Evolutionary conservation across 805 yeast species (phyloP).

Genomic region (Ogataea pignaliae): DNA sequence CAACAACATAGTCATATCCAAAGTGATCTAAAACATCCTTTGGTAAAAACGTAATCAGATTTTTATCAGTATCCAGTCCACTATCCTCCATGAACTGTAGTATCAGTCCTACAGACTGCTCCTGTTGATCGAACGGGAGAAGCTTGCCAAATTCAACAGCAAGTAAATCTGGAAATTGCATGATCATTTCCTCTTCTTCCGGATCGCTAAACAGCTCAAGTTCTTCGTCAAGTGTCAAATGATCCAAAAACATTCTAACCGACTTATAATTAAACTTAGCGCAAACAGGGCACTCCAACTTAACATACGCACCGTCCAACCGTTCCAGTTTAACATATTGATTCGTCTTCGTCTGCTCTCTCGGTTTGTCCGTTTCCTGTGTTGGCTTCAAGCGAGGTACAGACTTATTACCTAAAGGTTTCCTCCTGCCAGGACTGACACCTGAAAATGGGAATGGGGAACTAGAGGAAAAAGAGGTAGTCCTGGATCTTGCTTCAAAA

Average conservation of each 20-base stretch:
- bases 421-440: no score
- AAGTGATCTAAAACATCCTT: background rate
- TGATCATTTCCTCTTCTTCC: constrained; percentile 2
- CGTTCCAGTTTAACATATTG: constrained; percentile 4
- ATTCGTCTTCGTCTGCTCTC: background rate
- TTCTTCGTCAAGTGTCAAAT: constrained; percentile 7
- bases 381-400: constrained; percentile 5
- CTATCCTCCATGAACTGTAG: constrained; percentile 4
- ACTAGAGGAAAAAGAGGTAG: no score
- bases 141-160: constrained; percentile 9
- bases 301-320: constrained; percentile 13
- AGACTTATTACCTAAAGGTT: background rate
- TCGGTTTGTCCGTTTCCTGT: background rate
- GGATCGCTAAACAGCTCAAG: constrained; percentile 8
- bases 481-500: no score
- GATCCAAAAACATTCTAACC: constrained; percentile 5
- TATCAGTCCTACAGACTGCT: background rate
- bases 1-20: no score
- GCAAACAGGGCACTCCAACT: constrained; percentile 16
- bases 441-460: no score
- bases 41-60: background rate
- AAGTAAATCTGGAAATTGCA: constrained; percentile 2
- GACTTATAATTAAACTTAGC: background rate
- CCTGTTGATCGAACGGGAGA: constrained; percentile 3
- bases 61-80: constrained; percentile 3